These are phyloP conservation scores for Beauveria medogensis DNA, from an alignment of 2,329 filamentous ascomycete genomes.

Conservation along the genomic window DNA sequence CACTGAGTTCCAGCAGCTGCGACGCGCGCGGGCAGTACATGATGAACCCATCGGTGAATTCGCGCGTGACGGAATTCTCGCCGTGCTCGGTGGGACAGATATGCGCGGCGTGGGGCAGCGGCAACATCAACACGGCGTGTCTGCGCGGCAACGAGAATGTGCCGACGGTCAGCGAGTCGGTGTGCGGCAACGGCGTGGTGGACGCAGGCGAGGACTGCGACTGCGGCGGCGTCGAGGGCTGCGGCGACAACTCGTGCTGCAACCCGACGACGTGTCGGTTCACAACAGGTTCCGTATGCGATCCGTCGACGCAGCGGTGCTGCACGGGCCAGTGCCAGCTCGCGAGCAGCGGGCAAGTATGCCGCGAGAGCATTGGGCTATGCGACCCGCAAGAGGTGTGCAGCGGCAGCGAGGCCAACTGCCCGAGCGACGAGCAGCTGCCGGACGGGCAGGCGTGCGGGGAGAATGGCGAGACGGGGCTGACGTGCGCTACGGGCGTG, in stretches of 20 bases:
- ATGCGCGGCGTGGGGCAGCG: slow-evolving; percentile 68
- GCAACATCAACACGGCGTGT: slow-evolving; percentile 63
- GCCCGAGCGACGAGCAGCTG: slow-evolving; percentile 58
- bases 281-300: slow-evolving; percentile 61
- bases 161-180: slow-evolving; percentile 63
- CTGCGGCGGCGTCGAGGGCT: slow-evolving; percentile 64
- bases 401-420: slow-evolving; percentile 56
- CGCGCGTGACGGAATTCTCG: slow-evolving; percentile 65
- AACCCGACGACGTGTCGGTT: slow-evolving; percentile 73
- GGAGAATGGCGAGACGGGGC: slow-evolving; percentile 40
- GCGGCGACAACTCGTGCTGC: slow-evolving; percentile 65
- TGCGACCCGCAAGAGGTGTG: slow-evolving; percentile 78
- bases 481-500: slow-evolving; percentile 73
- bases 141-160: slow-evolving; percentile 70
- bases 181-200: slow-evolving; percentile 87
- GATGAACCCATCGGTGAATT: slow-evolving; percentile 78
- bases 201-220: slow-evolving; percentile 83
- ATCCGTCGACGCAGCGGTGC: slow-evolving; percentile 64
- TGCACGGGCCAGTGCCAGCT: slow-evolving; percentile 57
- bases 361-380: slow-evolving; percentile 60
- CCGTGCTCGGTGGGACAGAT: slow-evolving; percentile 79
- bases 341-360: slow-evolving; percentile 56
- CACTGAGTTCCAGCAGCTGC: slow-evolving; percentile 55
- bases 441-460: slow-evolving; percentile 62
- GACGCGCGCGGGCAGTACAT: slow-evolving; percentile 66